Conservation (phyloP, 768 basidiomycete genomes). For the Polyporus arcularius region DNA sequence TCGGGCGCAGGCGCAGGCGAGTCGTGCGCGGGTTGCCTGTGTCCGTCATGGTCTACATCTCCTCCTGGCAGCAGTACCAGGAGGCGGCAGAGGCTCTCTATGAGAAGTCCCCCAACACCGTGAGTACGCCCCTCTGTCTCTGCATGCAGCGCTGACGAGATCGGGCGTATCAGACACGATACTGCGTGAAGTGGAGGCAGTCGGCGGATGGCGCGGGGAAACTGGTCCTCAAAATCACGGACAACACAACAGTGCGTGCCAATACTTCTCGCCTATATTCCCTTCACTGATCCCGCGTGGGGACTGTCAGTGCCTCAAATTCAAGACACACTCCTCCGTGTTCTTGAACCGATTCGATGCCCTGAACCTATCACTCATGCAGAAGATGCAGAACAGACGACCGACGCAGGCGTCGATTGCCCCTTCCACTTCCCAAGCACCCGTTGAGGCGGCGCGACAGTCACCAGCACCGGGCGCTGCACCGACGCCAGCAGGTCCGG, state of each 20-base stretch:
- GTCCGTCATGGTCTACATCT: constrained; percentile 80
- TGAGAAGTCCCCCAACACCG: constrained; percentile 73
- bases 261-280: background rate
- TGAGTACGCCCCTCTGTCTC: constrained; percentile 36
- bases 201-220: constrained; percentile 61
- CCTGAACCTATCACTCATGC: constrained; percentile 82
- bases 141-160: background rate
- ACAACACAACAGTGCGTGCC: constrained; percentile 76
- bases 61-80: constrained; percentile 88
- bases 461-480: constrained; percentile 10
- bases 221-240: constrained; percentile 92
- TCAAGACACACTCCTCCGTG: constrained; percentile 92
- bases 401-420: constrained; percentile 19
- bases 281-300: background rate
- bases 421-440: constrained; percentile 9
- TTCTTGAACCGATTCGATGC: constrained; percentile 96
- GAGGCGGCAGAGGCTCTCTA: constrained; percentile 89
- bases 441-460: constrained; percentile 2
- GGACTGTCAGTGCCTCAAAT: constrained; percentile 80
- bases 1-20: background rate
- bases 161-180: constrained; percentile 65
- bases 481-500: constrained; percentile 36
- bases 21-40: constrained; percentile 32
- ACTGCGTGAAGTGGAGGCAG: constrained; percentile 89
- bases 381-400: constrained; percentile 75